phyloP scores from a whole-genome alignment of 1,139 yeast genomes.

The Sugiyamaella japonica region DNA sequence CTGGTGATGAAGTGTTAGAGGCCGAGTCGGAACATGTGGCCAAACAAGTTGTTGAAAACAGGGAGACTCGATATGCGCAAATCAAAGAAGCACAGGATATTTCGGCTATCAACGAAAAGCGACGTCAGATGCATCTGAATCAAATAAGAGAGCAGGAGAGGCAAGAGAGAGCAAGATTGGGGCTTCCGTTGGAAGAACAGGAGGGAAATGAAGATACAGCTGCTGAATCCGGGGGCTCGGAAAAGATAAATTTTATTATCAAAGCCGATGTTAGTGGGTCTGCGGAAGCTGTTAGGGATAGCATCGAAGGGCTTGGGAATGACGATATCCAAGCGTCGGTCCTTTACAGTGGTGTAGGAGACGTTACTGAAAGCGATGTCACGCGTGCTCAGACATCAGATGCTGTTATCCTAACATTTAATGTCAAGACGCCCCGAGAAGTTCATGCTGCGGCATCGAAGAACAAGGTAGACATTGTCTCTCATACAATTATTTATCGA shows the following conservation, averaged over 20 bases:
- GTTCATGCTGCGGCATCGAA: conserved; percentile 60
- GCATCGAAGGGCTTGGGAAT: conserved; percentile 79
- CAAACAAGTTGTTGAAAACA: conserved; percentile 67
- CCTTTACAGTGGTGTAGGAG: conserved; percentile 75
- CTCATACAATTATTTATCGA: conserved; percentile 81
- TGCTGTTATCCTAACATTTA: conserved; percentile 78
- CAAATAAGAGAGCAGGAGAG: conserved; percentile 38
- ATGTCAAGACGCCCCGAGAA: conserved; percentile 67
- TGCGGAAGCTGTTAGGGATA: conserved; percentile 66
- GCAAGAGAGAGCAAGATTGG: conserved; percentile 38
- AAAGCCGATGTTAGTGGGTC: conserved; percentile 87
- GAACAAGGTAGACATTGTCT: conserved; percentile 58
- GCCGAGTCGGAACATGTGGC: conserved; percentile 74
- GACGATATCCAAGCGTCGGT: conserved; percentile 74
- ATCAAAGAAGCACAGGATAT: conserved; percentile 66
- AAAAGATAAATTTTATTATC: conserved; percentile 58
- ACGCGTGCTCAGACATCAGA: conserved; percentile 75
- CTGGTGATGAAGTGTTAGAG: conserved; percentile 83
- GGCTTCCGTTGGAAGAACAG: conserved; percentile 40
- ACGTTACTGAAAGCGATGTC: conserved; percentile 80
- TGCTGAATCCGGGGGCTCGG: conserved; percentile 37
- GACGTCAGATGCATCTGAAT: conserved; percentile 48
- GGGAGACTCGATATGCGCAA: conserved; percentile 57
- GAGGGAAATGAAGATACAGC: conserved; percentile 32
- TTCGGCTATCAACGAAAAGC: conserved; percentile 62